Base-by-base conservation (phyloP, 1,284 basidiomycete genomes). In the Fistulina hepatica region DNA sequence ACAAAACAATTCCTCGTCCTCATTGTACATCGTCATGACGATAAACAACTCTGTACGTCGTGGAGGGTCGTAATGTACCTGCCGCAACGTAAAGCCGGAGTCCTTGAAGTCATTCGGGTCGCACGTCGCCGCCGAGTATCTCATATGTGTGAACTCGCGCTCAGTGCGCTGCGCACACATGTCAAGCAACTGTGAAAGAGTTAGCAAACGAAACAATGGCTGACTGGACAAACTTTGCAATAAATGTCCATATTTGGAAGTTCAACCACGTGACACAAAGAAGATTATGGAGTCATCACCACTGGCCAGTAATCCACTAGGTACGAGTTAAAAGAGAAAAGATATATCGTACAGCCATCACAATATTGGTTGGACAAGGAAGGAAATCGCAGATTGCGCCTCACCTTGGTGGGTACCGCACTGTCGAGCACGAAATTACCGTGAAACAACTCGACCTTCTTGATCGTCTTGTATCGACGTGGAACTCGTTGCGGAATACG, bases 111-210 rank as follows among this genome's bases (percentile, higher is more conserved):
- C 78, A 54, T 94, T 86, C 3, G 90, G 90, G 56, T 94, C 89
- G 58, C 85, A 90, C 0, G 91, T 94, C n/a, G 85, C 86, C 0
- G 89, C 90, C 2, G 81, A 81, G 60, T 93, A 92, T 6, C 93
- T 76, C 88, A 97, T 90, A 58, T 92, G 83, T 2, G 88, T 90
- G 57, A 92, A 94, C 59, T 98, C 94, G 42, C 85, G 75, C 44
- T 89, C 86, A 37, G 73, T 80, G 39, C 76, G 73, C 45, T 73
- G 59, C 2, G 74, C 63, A 46, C 83, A 88, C 65, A 88, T 76
- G 41, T 86, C 76, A 15, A 94, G 68, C 19, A 94, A 65, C n/a
- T n/a, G n/a, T n/a, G n/a, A n/a, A n/a, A n/a, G n/a, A n/a, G n/a
- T n/a, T n/a, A n/a, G n/a, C n/a, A n/a, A n/a, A n/a, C n/a, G n/a